Base-by-base conservation (phyloP, 140 eudicot species). In the Anethum foeniculum region DNA sequence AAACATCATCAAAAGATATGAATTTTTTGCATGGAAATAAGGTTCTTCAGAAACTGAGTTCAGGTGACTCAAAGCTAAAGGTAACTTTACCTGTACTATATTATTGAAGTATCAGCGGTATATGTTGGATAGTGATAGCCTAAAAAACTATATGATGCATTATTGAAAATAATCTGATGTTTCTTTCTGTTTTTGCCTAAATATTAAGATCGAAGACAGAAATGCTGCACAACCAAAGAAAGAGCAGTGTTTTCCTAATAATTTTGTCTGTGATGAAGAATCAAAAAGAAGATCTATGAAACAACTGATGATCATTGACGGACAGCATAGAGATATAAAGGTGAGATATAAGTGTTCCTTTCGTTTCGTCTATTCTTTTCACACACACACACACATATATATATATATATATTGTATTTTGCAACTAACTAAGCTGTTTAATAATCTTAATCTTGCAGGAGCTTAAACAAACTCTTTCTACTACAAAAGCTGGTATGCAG, bases 401-500 rank as follows among this genome's bases (percentile, higher is more conserved):
- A n/a, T n/a, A n/a, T n/a, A 67, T 62, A 81, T 77, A 36, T 82
- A 51, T 36, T 41, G n/a, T 64, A 43, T 76, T 15, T 30, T 41
- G 79, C 46, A 43, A 51, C 19, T 80, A 73, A 28, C 34, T 3
- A 27, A 51, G 23, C n/a, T 49, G 12, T 30, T 41, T 6, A 52
- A 43, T 65, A 32, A n/a, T 43, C 80, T 46, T 62, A 32, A n/a
- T 43, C 80, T 46, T 62, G 56, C 52, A 28, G 36, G 23, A 62
- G 16, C 88, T 95, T 82, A 95, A 89, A 83, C 92, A 90, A 85
- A 89, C 91, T 71, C 91, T 95, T 75, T 84, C 88, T 30, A 83
- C 89, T 28, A 92, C 97, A 83, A 95, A 86, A 85, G 86, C 99
- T 34, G 95, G 96, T 73, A 86, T 90, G 92, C 97, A 89, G 92